Base-by-base conservation (phyloP, 2,329 filamentous ascomycete genomes). In the Phaeophleospora eucalypticola region DNA sequence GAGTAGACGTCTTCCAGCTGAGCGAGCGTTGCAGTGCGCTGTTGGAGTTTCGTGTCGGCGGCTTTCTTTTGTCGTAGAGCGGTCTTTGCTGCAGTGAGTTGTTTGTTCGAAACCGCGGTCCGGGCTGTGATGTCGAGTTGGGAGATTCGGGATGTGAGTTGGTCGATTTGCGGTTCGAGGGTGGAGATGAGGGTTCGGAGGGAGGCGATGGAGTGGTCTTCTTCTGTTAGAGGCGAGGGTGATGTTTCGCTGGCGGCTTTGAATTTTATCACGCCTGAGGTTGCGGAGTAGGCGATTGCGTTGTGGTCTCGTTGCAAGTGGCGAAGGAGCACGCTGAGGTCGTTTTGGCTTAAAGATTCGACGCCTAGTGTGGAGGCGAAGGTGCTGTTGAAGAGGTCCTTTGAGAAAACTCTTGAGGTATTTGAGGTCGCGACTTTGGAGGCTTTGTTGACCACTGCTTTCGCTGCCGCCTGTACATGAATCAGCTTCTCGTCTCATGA, bases 1-100 rank as follows among this genome's bases (percentile, higher is more conserved):
- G 77, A 69, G 44, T 89, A 86, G 0, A 94, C 83, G 52, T 87
- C 82, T 68, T 97, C 89, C 1, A 98, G 77, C 67, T 95, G 89
- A 35, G 76, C 73, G 2, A 95, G 77, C 0, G 87, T 87, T 7
- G 83, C 82, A 21, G 84, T 81, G 10, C 90, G 82, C 54, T 82
- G 81, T 21, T 80, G 73, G 0, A 97, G 76, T 9, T 83, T 86
- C 2, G 79, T 72, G 66, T 96, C 89, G 20, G 86, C 83, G 6
- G 87, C 72, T 66, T 93, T 96, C 72, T 89, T 95, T 4, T 83
- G 86, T 42, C 85, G 84, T 10, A 98, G 77, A 0, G 88, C 83
- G 1, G 86, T 84, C 24, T 91, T 77, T 8, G 91, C 93, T 0
- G 83, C 77, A 18, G 86, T 71, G 36, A 81, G 79, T 65, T 94